Base-by-base conservation (phyloP, 805 yeast genomes). In the Ogataea naganishii region DNA sequence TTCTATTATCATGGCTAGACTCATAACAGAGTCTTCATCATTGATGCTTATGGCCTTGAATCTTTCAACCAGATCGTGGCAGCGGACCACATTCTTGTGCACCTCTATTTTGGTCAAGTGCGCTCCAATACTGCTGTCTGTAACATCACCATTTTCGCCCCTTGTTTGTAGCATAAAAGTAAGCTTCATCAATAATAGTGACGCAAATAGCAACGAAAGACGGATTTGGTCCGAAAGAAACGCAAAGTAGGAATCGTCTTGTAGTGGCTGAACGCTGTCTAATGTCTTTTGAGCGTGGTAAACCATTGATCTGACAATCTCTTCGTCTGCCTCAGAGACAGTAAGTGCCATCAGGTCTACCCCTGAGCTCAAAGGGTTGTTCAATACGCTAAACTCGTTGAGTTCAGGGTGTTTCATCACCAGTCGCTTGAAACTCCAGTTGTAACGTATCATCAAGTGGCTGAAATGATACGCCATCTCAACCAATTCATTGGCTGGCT, bases 161-260 rank as follows among this genome's bases (percentile, higher is more conserved):
- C 29, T 12, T 31, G 30, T 23, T 30, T 31, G 30, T 25, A 40
- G 18, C 28, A 31, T 22, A 43, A 36, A 17, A 36, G 53, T 22
- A 5, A 51, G 35, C 30, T 51, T 56, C 10, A 65, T 38, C 28
- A 66, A 46, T 11, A 65, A 39, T 5, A 62, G 34, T 0, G 64
- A 61, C 13, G 66, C 51, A 41, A 58, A 68, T 31, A 63, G 63
- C 33, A 69, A 60, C 27, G 63, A 60, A 33, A 75, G 62, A 45
- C 74, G 83, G 25, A 79, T 60, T 52, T 76, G 83, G 54, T 80
- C 86, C 9, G 82, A 73, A n/a, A 80, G 59, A 43, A 71, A 74
- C 0, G 80, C 77, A 53, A 80, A 80, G 43, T 73, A 75, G 4
- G 72, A 61, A 43, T 70, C 76, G 38, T 54, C 57, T 18, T 41